Evolutionary conservation across 1,139 yeast genomes (phyloP).

Genomic region (Candida anutae): DNA sequence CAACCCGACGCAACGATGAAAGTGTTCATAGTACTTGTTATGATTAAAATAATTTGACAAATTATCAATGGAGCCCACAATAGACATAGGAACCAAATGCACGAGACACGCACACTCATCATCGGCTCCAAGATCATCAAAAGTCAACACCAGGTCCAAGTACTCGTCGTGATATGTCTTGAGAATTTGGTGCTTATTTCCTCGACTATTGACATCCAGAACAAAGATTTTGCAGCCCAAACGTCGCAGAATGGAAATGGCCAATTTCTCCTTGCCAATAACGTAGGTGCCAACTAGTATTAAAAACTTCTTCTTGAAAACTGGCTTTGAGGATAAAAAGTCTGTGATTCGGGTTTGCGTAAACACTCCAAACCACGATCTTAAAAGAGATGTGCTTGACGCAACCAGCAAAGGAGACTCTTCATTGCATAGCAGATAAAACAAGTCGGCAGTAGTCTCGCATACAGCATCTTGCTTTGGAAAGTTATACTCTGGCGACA

Average conservation of each 20-base stretch:
- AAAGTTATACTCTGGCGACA: conserved; percentile 65
- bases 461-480: conserved; percentile 73
- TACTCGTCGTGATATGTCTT: conserved; percentile 25
- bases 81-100: conserved; percentile 63
- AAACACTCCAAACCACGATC: conserved; percentile 31
- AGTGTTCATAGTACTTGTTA: conserved; percentile 36
- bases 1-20: conserved; percentile 54
- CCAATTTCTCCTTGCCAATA: conserved; percentile 85
- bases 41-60: conserved; percentile 44
- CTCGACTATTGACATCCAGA: conserved; percentile 45
- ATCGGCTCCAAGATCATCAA: conserved; percentile 25
- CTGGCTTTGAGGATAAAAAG: conserved; percentile 19
- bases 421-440: conserved; percentile 23
- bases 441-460: conserved; percentile 46
- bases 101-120: conserved; percentile 46
- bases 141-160: conserved; percentile 22
- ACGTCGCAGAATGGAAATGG: conserved; percentile 56
- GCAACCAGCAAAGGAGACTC: too few species aligned
- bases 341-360: conserved; percentile 40
- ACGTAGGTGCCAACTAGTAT: conserved; percentile 84
- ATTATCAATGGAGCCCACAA: conserved; percentile 27
- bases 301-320: conserved; percentile 36
- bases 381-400: conserved; percentile 14
- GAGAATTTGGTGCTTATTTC: conserved; percentile 37
- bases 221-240: conserved; percentile 41